Evolutionary conservation across 2,329 filamentous ascomycete species (phyloP).

Genomic region (Clarireedia monteithiana): DNA sequence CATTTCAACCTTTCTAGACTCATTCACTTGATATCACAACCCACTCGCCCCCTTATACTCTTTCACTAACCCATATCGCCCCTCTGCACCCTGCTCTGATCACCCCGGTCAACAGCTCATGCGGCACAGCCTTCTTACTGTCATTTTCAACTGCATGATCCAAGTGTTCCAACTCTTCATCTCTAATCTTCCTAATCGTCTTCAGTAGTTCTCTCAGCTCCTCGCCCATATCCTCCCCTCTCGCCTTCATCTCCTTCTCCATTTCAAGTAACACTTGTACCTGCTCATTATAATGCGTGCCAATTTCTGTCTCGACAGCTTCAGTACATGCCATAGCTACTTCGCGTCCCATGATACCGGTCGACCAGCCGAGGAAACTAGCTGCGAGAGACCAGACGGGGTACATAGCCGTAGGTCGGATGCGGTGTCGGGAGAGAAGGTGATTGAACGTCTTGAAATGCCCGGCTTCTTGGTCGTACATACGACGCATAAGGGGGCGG

Average conservation of each 20-base stretch:
- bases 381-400: slow-evolving; percentile 81
- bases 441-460: slow-evolving; percentile 82
- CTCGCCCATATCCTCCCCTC: slow-evolving; percentile 71
- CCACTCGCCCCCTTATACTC: slow-evolving; percentile 39
- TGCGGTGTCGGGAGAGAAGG: slow-evolving; percentile 75
- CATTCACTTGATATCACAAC: not conserved
- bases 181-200: slow-evolving; percentile 75
- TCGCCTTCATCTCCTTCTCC: slow-evolving; percentile 64
- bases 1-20: not conserved
- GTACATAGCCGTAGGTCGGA: slow-evolving; percentile 88
- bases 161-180: slow-evolving; percentile 94
- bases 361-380: slow-evolving; percentile 78
- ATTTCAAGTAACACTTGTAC: slow-evolving; percentile 76
- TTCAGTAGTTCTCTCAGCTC: slow-evolving; percentile 67
- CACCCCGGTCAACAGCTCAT: slow-evolving; percentile 78
- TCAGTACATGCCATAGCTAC: slow-evolving; percentile 98
- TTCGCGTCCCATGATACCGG: slow-evolving; percentile 80
- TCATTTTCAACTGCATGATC: slow-evolving; percentile 94
- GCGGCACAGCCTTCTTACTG: slow-evolving; percentile 80
- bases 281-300: slow-evolving; percentile 90
- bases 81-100: slow-evolving; percentile 86
- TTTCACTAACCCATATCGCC: slow-evolving; percentile 87
- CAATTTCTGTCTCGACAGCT: slow-evolving; percentile 97
- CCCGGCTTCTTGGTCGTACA: slow-evolving; percentile 92
- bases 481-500: slow-evolving; percentile 86